Conservation (phyloP, 2,329 filamentous ascomycete species). For the Fusarium algeriense region DNA sequence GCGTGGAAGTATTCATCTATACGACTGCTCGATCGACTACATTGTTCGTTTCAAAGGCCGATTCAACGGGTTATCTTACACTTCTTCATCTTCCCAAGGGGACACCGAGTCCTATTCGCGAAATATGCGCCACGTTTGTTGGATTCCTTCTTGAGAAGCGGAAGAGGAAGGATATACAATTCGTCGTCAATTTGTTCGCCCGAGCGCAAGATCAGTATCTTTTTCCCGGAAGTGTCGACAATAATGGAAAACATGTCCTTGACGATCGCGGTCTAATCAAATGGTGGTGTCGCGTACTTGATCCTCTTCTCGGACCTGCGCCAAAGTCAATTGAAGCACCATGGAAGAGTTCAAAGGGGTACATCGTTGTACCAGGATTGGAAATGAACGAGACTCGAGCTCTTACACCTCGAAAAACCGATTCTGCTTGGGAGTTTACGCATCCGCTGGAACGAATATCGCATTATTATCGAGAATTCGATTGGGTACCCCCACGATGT, state of each 20-base stretch:
- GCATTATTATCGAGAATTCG: conserved; percentile 69
- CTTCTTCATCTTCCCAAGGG: conserved; percentile 72
- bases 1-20: conserved; percentile 89
- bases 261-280: conserved; percentile 90
- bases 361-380: conserved; percentile 88
- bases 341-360: conserved; percentile 73
- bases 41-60: conserved; percentile 95
- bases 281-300: conserved; percentile 94
- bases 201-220: conserved; percentile 93
- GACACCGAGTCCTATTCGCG: conserved; percentile 78
- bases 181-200: conserved; percentile 91
- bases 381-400: conserved; percentile 84
- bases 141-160: conserved; percentile 77
- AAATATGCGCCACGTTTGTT: conserved; percentile 81
- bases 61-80: conserved; percentile 90
- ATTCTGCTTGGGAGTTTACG: conserved; percentile 75
- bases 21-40: conserved; percentile 84
- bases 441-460: conserved; percentile 76
- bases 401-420: conserved; percentile 72
- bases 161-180: conserved; percentile 72
- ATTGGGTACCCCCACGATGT: conserved; percentile 79
- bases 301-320: conserved; percentile 74
- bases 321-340: conserved; percentile 48
- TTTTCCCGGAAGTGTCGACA: conserved; percentile 91
- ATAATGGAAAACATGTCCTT: conserved; percentile 87